phyloP scores from a whole-genome alignment of 768 basidiomycete genomes.

The Grammothele lineata region DNA sequence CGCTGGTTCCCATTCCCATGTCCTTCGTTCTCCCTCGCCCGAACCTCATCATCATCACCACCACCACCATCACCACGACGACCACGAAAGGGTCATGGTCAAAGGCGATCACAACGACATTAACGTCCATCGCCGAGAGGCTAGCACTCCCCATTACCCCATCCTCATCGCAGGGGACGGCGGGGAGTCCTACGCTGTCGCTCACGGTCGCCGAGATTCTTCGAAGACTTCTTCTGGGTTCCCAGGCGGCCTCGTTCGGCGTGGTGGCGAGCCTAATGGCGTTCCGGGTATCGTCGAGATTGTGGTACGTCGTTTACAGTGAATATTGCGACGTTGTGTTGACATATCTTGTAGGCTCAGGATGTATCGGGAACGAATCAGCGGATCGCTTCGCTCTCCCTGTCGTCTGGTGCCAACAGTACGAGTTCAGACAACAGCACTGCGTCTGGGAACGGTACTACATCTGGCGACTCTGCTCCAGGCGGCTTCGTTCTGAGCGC shows the following conservation, averaged over 20 bases:
- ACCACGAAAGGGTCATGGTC: conserved; percentile 16
- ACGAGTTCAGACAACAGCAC: conserved; percentile 12
- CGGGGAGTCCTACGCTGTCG: not conserved
- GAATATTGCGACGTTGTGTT: not conserved
- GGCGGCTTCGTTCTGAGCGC: conserved; percentile 28
- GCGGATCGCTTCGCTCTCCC: conserved; percentile 38
- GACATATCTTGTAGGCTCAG: conserved; percentile 27
- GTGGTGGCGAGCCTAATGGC: conserved; percentile 12
- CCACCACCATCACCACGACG: conserved; percentile 13
- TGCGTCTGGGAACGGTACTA: not conserved
- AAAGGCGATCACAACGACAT: conserved; percentile 17
- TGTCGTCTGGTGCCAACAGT: conserved; percentile 21
- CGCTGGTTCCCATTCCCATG: not conserved
- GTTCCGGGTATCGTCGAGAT: conserved; percentile 45
- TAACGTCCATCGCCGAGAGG: conserved; percentile 1
- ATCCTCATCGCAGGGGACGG: conserved; percentile 5
- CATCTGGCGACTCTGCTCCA: not conserved
- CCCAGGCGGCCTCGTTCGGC: no score
- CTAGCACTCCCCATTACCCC: not conserved
- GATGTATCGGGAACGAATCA: conserved; percentile 26
- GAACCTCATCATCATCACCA: conserved; percentile 13
- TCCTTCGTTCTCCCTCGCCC: not conserved
- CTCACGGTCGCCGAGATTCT: no score
- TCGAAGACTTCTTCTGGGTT: no score
- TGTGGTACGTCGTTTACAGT: conserved; percentile 33